Percentiles rank a stretch among this genome's conserved stretches.
These are phyloP conservation scores for Hypoxylon crocopeplum DNA, from an alignment of 495 filamentous ascomycete genomes.

Conservation along the genomic window DNA sequence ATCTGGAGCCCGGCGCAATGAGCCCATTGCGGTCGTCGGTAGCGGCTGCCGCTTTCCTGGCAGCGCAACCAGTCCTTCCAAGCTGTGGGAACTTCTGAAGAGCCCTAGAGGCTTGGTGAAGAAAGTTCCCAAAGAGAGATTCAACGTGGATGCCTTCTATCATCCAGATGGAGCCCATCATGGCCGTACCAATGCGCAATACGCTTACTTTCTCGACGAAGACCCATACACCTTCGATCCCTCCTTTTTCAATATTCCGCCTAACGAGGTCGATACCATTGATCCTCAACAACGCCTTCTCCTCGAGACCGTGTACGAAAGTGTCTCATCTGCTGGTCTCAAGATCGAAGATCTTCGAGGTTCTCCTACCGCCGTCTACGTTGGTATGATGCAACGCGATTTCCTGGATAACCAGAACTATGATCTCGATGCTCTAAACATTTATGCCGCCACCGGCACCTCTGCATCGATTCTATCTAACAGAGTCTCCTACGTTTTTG, in stretches of 20 bases:
- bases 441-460: conserved; percentile 25
- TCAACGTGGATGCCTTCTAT: neutral
- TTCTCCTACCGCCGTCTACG: neutral
- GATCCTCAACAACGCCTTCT: neutral
- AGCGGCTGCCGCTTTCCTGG: neutral
- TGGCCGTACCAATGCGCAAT: neutral
- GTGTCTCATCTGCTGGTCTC: neutral
- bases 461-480: conserved; percentile 53
- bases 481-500: conserved; percentile 56
- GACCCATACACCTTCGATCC: neutral
- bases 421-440: neutral
- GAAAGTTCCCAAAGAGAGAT: neutral
- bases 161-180: neutral
- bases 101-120: neutral
- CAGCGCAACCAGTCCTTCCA: neutral
- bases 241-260: neutral
- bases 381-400: neutral
- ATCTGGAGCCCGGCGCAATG: too few relatives aligned
- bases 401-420: neutral
- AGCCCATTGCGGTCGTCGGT: neutral
- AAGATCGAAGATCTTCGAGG: neutral
- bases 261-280: neutral
- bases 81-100: neutral
- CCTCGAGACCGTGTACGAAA: neutral
- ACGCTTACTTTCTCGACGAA: neutral